Base-by-base conservation (phyloP, 164 flowering plant genomes). In the Vitis rupestris region DNA sequence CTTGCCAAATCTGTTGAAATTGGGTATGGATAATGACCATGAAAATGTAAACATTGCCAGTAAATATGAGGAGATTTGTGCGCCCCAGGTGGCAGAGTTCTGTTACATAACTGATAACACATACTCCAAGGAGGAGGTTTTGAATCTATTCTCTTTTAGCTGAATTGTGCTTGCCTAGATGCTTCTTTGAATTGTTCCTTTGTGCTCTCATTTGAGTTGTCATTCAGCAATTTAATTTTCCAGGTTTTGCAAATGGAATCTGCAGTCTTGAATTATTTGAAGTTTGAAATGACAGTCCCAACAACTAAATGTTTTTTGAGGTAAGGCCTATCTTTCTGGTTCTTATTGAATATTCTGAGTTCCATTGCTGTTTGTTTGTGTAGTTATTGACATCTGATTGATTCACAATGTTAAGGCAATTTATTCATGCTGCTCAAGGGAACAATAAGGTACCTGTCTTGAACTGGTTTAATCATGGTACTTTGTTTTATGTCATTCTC, bases 31-130 rank as follows among this genome's bases (percentile, higher is more conserved):
- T 66, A 10, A 30, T 73, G 65, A 79, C 27, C 27, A 10, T 4
- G 16, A 7, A 50, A 10, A 19, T 54, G 51, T 50, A 50, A 23
- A 4, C 70, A 4, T 73, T 75, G 17, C 19, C 89, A 92, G 98
- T 4, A 92, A 92, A 73, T 92, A 90, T 65, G 98, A 92, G 74
- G 98, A 90, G 83, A 88, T 92, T 17, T 85, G 86, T 76, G 87
- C 94, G 3, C 98, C 93, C 5, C 85, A 85, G 55, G 90, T 89
- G 59, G 88, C 89, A 70, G 92, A 89, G 65, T 90, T 92, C 70
- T 92, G 98, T 72, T 92, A 90, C 78, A 86, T 92, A 30, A 90
- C 97, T 0, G 96, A 92, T 64, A 86, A 90, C 75, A 90, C 97
- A 54, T 92, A 85, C 73, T 74, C 82, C 73, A 89, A 80, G 75